Evolutionary conservation across 345 rosid genomes (phyloP).

Genomic region (Linum usitatissimum): DNA sequence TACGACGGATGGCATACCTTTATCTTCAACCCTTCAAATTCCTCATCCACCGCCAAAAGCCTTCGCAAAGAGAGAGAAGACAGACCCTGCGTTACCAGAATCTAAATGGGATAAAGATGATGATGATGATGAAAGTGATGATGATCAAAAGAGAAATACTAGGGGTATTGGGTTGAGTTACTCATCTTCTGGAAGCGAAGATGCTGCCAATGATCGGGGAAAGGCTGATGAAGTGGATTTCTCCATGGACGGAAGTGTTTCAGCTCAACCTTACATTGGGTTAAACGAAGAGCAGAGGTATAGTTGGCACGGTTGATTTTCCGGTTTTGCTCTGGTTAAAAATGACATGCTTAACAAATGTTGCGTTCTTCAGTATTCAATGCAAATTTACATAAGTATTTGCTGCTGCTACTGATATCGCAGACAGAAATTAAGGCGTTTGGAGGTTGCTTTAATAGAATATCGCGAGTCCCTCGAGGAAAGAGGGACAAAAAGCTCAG

Average conservation of each 20-base stretch:
- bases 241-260: constrained; percentile 36
- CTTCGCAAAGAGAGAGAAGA: constrained; percentile 58
- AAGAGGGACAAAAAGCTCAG: constrained; percentile 58
- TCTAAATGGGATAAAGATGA: constrained; percentile 98
- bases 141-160: constrained; percentile 55
- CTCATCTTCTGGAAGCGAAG: constrained; percentile 88
- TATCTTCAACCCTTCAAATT: constrained; percentile 33
- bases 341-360: constrained; percentile 6
- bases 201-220: constrained; percentile 47
- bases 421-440: constrained; percentile 82
- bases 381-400: not conserved
- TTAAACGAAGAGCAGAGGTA: constrained; percentile 92
- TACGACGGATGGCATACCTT: constrained; percentile 36
- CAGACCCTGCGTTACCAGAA: constrained; percentile 66
- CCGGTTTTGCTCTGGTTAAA: not conserved
- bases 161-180: constrained; percentile 55
- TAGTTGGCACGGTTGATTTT: not conserved
- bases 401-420: constrained; percentile 13
- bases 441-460: constrained; percentile 90
- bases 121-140: constrained; percentile 82
- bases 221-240: constrained; percentile 54
- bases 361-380: too few species aligned
- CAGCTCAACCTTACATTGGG: constrained; percentile 45
- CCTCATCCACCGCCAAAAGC: constrained; percentile 65
- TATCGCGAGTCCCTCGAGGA: constrained; percentile 95